Conservation (phyloP, 768 basidiomycete genomes). For the Hericium erinaceus region DNA sequence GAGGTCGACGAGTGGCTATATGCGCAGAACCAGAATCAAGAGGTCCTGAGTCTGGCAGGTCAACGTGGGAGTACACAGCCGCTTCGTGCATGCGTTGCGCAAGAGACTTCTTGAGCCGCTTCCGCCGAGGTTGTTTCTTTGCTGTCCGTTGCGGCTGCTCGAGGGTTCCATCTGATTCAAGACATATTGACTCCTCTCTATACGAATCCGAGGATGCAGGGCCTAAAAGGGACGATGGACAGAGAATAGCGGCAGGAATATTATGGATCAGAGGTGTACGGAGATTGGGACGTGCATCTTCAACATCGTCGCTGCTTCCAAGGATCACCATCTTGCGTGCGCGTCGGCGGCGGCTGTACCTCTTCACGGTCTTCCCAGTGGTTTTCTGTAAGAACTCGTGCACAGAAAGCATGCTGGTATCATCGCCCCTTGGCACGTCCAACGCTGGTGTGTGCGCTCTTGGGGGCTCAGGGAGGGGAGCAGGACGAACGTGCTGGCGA, state of each 20-base stretch:
- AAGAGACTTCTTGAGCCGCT: slow-evolving; percentile 6
- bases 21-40: slow-evolving; percentile 1
- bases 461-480: too few relatives aligned
- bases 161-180: background rate
- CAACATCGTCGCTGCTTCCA: background rate
- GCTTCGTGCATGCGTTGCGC: slow-evolving; percentile 13
- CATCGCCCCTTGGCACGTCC: background rate
- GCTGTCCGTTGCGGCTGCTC: background rate
- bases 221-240: too few relatives aligned
- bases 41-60: background rate
- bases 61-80: slow-evolving; percentile 11
- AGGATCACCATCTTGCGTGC: background rate
- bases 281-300: background rate
- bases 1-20: slow-evolving; percentile 8
- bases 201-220: too few relatives aligned
- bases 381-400: background rate
- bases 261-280: too few relatives aligned
- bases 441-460: too few relatives aligned
- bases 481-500: too few relatives aligned
- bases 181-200: too few relatives aligned
- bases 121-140: background rate
- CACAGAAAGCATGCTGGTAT: background rate
- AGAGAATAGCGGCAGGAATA: too few relatives aligned
- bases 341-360: background rate
- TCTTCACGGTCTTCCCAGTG: background rate